Evolutionary conservation across 2,329 filamentous ascomycete species (phyloP), one percentile per base, ranked within the genome.

Genomic region (Trichoderma sp.): DNA sequence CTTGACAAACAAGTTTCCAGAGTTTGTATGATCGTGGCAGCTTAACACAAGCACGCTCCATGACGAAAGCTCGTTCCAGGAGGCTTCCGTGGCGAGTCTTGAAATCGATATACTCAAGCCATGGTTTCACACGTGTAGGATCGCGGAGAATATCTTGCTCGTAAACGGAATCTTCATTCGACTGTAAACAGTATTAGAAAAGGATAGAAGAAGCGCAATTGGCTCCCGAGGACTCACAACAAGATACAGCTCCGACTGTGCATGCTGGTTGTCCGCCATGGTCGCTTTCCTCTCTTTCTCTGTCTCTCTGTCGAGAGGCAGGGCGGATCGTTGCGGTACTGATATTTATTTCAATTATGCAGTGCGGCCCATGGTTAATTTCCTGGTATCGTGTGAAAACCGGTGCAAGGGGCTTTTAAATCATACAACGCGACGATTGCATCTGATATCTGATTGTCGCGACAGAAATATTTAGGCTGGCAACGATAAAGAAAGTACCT

Each of bases 1-100:
- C 8, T 57, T 39, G n/a, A 65, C 63, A 15, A 81, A 92, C 90
- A 88, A 97, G 89, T 81, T 97, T 98, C 95, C 95, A 99, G 58
- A 99, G 84, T 82, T 99, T 99, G 83, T 97, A 99, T 32, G 94
- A 98, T 73, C 95, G 88, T 59, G 95, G 95, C 54, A 99, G 86
- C 74, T 96, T 91, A 71, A 87, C 84, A 79, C 94, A 97, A 68
- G 95, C 94, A 76, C 95, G 89, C 81, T 98, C 95, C 82, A 98
- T 91, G 42, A 93, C 86, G 72, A 87, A 89, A 9, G 93, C 92
- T 80, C 97, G 94, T 81, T 98, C 94, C 64, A 92, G 88, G 52
- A 92, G 76, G 53, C 87, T 92, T 73, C 94, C 94, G 85, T 97
- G 91, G 73, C 93, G 91, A 73, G 89, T 82, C 81, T 99, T 99